Percentiles rank a stretch among this genome's conserved stretches.
These are phyloP conservation scores for Lipomyces oligophaga DNA, from an alignment of 805 yeast species.

Conservation along the genomic window DNA sequence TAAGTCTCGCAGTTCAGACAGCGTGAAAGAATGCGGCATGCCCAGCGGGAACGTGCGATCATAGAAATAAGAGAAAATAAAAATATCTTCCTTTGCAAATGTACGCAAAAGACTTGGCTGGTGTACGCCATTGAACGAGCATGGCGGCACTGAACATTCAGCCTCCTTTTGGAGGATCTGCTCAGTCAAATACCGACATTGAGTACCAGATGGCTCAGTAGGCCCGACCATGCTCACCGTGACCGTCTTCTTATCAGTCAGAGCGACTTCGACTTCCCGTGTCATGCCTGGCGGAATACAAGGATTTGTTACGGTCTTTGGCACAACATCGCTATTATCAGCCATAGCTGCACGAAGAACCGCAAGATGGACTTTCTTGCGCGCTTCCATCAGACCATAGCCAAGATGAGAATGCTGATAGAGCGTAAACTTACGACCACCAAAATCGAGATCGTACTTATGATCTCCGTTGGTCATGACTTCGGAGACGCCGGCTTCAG, in stretches of 20 bases:
- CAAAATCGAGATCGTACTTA: conserved; percentile 74
- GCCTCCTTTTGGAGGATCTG: conserved; percentile 75
- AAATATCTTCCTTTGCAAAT: conserved; percentile 74
- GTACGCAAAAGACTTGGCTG: conserved; percentile 86
- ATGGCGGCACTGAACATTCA: conserved; percentile 70
- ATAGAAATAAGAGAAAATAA: conserved; percentile 88
- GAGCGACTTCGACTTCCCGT: conserved; percentile 57
- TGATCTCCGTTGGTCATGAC: conserved; percentile 82
- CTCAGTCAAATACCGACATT: conserved; percentile 85
- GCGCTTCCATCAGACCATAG: conserved; percentile 91
- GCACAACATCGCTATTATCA: conserved; percentile 4
- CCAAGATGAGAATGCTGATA: conserved; percentile 96
- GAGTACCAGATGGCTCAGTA: conserved; percentile 60
- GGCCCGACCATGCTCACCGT: conserved; percentile 66
- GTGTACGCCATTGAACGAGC: conserved; percentile 95
- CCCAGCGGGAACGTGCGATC: conserved; percentile 94
- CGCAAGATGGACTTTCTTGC: conserved; percentile 69
- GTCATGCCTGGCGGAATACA: conserved; percentile 78
- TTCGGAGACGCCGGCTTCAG: conserved; percentile 46
- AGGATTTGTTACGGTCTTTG: conserved; percentile 57
- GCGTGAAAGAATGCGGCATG: conserved; percentile 84
- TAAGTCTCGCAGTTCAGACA: conserved; percentile 77
- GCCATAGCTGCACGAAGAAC: conserved; percentile 47
- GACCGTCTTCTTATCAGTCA: conserved; percentile 39
- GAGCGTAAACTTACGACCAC: conserved; percentile 70